Base-by-base conservation (phyloP, 768 basidiomycete species). In the Exidia glandulosa region DNA sequence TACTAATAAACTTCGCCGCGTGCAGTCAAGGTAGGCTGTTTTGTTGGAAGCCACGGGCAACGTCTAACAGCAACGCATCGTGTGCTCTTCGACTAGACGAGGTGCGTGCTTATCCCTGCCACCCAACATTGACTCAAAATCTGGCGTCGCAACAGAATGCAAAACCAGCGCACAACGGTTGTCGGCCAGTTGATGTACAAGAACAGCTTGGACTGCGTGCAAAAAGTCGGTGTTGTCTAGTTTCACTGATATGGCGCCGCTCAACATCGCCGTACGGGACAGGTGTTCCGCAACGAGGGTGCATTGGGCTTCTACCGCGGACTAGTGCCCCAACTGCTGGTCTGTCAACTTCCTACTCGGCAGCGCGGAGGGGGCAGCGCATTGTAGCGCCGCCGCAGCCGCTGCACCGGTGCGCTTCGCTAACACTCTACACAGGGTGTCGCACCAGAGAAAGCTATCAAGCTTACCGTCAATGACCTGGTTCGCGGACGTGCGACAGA, bases 151-250 rank as follows among this genome's bases (percentile, higher is more conserved):
- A 27, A 34, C 62, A 91, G 93, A 37, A 93, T 99, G 81, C 96
- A 99, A 77, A 99, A 99, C 70, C 96, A 99, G 71, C 85, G 96
- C 14, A 92, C 87, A 63, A 93, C 89, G 5, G 90, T 99, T 25
- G 96, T 99, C 32, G 96, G 96, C 36, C 95, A 99, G 74, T 76
- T 98, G 67, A 73, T 98, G 50, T 99, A 99, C 78, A 90, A 94
- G 77, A 98, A 96, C 77, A 94, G 92, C 66, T 68, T 89, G 36
- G 96, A 99, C 69, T 99, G 96, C 70, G 88, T 94, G 32, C 79
- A 79, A 67, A 98, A 95, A 70, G 50, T 54, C 16, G 6, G 19
- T 19, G 6, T 19, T 19, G 41, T 45, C 16, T 45, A 45, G 12
- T 19, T 45, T 14, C 12, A 19, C 41, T 45, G 12, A 45, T 19